Evolutionary conservation across 1,139 yeast genomes (phyloP), one percentile per base, ranked within the genome.

Genomic region (Yamadazyma blattariae): DNA sequence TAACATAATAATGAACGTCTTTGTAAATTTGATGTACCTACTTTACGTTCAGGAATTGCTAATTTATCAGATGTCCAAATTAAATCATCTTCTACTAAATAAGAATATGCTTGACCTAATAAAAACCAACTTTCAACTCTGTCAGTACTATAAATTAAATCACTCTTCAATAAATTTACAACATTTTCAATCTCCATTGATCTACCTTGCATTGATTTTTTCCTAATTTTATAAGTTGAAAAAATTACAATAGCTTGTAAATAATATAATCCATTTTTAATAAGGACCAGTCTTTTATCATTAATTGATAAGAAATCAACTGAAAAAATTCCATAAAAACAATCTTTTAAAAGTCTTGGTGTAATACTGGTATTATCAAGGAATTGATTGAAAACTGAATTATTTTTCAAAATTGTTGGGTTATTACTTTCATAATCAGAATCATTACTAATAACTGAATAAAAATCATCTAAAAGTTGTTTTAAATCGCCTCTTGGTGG

Each of bases 41-140:
- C 62, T 48, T 84, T 84, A 44, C 82, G 71, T 7, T 84, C 94
- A 0, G 70, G 57, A 0, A 75, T 68, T 25, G 83, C 83, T 25
- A 89, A 60, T 47, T 85, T 85, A 52, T 90, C 97, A 0, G 96
- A 82, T 1, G 92, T 84, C 95, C 96, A 88, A 7, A 88, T 79
- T 37, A 92, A 62, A 45, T 87, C 96, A 56, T 88, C 96, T 45
- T 90, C 97, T 0, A 84, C 95, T 26, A 86, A 63, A 38, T 69
- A 80, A 1, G 90, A 83, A 48, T 77, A 89, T 0, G 94, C 82
- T 53, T 83, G 92, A 0, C 95, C 96, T 14, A 92, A 58, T 2
- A 88, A 68, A 32, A 79, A 66, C 99, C 99, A 94, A 12, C 88
- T 78, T 56, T 92, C 98, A 33, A 83, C 71, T 19, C 97, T 65